Conservation (phyloP, 2,329 filamentous ascomycete genomes). For the Zymoseptoria pseudotritici region DNA sequence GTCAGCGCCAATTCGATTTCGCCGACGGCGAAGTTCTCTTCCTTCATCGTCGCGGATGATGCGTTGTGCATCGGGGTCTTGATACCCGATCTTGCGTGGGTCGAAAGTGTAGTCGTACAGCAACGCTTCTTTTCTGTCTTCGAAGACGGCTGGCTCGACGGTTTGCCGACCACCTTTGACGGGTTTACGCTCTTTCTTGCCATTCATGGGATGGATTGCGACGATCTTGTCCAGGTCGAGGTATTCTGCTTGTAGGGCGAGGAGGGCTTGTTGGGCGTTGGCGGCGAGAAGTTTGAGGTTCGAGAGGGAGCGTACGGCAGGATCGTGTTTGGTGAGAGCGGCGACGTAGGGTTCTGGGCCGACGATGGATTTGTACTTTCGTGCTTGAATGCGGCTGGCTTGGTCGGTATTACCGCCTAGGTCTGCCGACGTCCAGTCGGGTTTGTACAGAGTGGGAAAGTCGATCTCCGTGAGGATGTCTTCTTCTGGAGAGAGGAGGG, state of each 20-base stretch:
- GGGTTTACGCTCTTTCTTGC: slow-evolving; percentile 45
- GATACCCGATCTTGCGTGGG: slow-evolving; percentile 44
- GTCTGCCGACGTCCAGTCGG: slow-evolving; percentile 21
- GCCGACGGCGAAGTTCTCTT: slow-evolving; percentile 41
- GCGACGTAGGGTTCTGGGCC: slow-evolving; percentile 37
- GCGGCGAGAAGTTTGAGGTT: slow-evolving; percentile 49
- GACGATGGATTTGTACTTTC: slow-evolving; percentile 35
- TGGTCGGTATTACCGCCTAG: slow-evolving; percentile 17
- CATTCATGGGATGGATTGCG: slow-evolving; percentile 36
- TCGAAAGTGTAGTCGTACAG: slow-evolving; percentile 55
- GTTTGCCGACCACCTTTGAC: slow-evolving; percentile 43
- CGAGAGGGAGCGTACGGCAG: slow-evolving; percentile 40
- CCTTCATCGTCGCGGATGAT: slow-evolving; percentile 40
- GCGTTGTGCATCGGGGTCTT: slow-evolving; percentile 51
- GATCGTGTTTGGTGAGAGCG: slow-evolving; percentile 37
- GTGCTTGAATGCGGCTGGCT: slow-evolving; percentile 36
- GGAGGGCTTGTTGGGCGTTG: slow-evolving; percentile 47
- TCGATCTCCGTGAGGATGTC: slow-evolving; percentile 26
- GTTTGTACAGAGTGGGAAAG: slow-evolving; percentile 22
- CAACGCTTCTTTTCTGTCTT: slow-evolving; percentile 54
- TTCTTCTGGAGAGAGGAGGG: slow-evolving; percentile 25
- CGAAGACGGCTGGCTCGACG: slow-evolving; percentile 42
- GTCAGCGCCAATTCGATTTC: slow-evolving; percentile 26
- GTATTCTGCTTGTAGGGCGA: slow-evolving; percentile 53
- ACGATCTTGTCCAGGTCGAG: slow-evolving; percentile 48